Conservation (phyloP, 176 grass and related monocot genomes). For the Canna indica region DNA sequence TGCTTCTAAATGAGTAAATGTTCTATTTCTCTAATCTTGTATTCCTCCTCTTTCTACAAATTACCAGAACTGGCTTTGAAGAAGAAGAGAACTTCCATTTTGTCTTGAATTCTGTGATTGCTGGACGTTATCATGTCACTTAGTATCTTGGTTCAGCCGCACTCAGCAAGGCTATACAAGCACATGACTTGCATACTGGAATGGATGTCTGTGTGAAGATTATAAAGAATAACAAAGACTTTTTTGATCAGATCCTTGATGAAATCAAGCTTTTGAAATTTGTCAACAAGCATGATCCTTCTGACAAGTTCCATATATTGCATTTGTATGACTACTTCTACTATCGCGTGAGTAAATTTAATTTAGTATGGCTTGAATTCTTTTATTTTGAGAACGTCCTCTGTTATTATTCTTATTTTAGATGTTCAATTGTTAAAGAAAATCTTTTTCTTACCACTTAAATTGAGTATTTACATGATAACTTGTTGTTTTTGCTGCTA, state of each 20-base stretch:
- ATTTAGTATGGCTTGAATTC: neutral
- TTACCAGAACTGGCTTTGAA: slow-evolving; percentile 95
- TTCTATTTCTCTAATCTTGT: slow-evolving; percentile 25
- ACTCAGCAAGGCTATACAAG: slow-evolving; percentile 98
- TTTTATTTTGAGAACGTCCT: neutral
- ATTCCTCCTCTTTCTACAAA: slow-evolving; percentile 14
- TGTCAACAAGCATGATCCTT: slow-evolving; percentile 97
- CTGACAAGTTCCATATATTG: slow-evolving; percentile 82
- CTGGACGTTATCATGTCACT: slow-evolving; percentile 95
- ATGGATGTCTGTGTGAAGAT: slow-evolving; percentile 99
- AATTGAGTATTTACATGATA: too few relatives aligned
- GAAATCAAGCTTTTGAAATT: slow-evolving; percentile 99
- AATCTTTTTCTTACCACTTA: neutral
- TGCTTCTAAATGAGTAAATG: neutral
- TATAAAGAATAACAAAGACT: slow-evolving; percentile 99
- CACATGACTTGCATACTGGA: slow-evolving; percentile 96
- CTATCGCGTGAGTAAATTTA: slow-evolving; percentile 52
- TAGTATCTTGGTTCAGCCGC: slow-evolving; percentile 96
- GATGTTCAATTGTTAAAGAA: neutral
- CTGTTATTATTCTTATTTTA: neutral
- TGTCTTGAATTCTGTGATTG: slow-evolving; percentile 89
- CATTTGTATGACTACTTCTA: slow-evolving; percentile 99
- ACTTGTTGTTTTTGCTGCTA: too few relatives aligned
- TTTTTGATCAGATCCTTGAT: slow-evolving; percentile 98
- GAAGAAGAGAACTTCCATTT: slow-evolving; percentile 98